Evolutionary conservation across 768 basidiomycete species (phyloP).

Genomic region (Panaeolus cyanescens): DNA sequence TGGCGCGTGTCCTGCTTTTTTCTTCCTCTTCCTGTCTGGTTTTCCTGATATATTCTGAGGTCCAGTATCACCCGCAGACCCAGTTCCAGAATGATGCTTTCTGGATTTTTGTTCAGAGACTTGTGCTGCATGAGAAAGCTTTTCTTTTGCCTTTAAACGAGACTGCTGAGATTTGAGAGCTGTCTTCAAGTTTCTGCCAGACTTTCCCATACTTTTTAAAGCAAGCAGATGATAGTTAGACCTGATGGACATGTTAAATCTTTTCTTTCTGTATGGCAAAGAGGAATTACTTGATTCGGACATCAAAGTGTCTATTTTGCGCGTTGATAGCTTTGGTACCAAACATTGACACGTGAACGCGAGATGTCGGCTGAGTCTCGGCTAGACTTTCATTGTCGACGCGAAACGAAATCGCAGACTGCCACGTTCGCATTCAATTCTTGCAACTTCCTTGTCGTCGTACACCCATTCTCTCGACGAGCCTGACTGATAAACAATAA

Average conservation of each 20-base stretch:
- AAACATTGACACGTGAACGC: conserved; percentile 24
- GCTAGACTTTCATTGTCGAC: not conserved
- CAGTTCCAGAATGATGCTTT: not conserved
- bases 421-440: conserved; percentile 27
- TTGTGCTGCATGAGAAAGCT: conserved; percentile 50
- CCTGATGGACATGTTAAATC: not conserved
- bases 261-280: not conserved
- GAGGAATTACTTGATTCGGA: conserved; percentile 10
- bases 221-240: not conserved
- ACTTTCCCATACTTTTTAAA: conserved; percentile 39
- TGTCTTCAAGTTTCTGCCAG: conserved; percentile 62
- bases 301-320: conserved; percentile 4
- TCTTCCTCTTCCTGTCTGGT: conserved; percentile 33
- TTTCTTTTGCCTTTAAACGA: conserved; percentile 63
- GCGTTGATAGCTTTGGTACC: not conserved
- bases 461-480: conserved; percentile 1
- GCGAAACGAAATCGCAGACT: conserved; percentile 11
- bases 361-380: not conserved
- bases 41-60: conserved; percentile 16
- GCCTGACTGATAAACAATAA: not conserved
- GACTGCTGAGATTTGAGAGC: conserved; percentile 72
- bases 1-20: conserved; percentile 27
- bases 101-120: conserved; percentile 45
- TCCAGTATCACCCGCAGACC: conserved; percentile 25
- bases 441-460: conserved; percentile 5